A percentile compares a stretch with the other conserved stretches of the same genome.
phyloP scores from a whole-genome alignment of 495 filamentous ascomycete species.

The Podospora fimiseda region DNA sequence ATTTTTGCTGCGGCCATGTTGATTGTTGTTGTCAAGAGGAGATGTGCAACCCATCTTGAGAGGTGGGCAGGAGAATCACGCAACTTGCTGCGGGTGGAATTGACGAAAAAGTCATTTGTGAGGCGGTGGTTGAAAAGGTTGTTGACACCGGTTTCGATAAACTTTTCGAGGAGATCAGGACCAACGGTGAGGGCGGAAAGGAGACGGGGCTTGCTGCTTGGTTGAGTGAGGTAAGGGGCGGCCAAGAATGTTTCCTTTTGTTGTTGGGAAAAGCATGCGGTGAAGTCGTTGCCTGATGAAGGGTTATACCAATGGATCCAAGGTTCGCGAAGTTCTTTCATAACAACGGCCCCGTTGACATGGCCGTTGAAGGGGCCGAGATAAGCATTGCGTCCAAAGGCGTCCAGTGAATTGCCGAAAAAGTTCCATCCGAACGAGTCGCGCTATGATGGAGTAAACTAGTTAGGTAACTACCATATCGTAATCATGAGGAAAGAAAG shows the following conservation, averaged over 20 bases:
- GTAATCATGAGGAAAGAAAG: neutral
- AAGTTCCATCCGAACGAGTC: neutral
- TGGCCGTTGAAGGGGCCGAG: conserved; percentile 7
- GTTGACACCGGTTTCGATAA: neutral
- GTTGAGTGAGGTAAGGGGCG: conserved; percentile 1
- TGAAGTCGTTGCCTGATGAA: neutral
- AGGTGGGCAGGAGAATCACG: neutral
- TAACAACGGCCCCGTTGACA: conserved; percentile 3
- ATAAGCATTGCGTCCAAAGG: neutral
- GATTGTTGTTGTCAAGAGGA: conserved; percentile 1
- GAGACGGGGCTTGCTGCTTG: neutral
- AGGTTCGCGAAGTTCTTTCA: conserved; percentile 7
- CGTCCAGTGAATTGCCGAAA: conserved; percentile 2
- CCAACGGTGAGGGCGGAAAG: neutral
- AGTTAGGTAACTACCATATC: neutral
- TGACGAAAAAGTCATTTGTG: neutral
- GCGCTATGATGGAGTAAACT: neutral
- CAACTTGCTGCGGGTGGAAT: neutral
- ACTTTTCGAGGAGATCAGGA: neutral
- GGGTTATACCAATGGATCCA: conserved; percentile 6
- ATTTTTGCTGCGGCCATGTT: conserved; percentile 2
- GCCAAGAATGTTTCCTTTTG: neutral
- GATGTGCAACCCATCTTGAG: conserved; percentile 2
- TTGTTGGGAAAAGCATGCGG: neutral
- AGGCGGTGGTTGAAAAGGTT: neutral